Percentiles rank a stretch among this genome's conserved stretches.
Evolutionary conservation across 768 basidiomycete genomes (phyloP).

Genomic region (Suillus tomentosus): DNA sequence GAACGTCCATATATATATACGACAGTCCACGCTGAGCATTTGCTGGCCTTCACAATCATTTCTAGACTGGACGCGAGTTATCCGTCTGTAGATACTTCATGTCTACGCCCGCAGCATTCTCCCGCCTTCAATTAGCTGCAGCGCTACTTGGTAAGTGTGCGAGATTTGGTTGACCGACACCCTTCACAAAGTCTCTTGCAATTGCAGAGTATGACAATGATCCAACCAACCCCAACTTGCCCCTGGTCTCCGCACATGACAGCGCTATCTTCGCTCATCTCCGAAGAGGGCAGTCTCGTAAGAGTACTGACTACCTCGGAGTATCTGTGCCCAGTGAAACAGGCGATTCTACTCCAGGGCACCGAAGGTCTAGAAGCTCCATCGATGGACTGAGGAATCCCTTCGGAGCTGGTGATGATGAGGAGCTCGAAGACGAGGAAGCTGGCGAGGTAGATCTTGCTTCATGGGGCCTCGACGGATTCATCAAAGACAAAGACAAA

Average conservation of each 20-base stretch:
- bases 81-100: slow-evolving; percentile 11
- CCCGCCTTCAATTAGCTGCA: slow-evolving; percentile 84
- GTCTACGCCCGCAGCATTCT: slow-evolving; percentile 53
- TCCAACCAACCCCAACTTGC: slow-evolving; percentile 60
- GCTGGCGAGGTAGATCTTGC: slow-evolving; percentile 76
- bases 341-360: slow-evolving; percentile 51
- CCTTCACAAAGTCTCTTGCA: slow-evolving; percentile 8
- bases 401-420: slow-evolving; percentile 64
- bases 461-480: slow-evolving; percentile 82
- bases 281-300: slow-evolving; percentile 51
- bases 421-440: slow-evolving; percentile 48
- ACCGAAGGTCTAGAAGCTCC: slow-evolving; percentile 55
- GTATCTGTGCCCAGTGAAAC: slow-evolving; percentile 67
- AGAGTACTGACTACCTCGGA: slow-evolving; percentile 65
- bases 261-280: slow-evolving; percentile 87
- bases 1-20: slow-evolving; percentile 1
- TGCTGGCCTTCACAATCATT: background rate
- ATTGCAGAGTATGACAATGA: slow-evolving; percentile 88
- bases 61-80: background rate
- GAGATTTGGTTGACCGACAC: slow-evolving; percentile 1
- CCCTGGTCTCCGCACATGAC: slow-evolving; percentile 70
- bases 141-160: slow-evolving; percentile 70
- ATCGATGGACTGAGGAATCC: slow-evolving; percentile 72
- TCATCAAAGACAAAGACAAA: slow-evolving; percentile 67
- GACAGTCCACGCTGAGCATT: background rate